Conservation (phyloP, 2,329 filamentous ascomycete genomes). For the Monilinia aucupariae region DNA sequence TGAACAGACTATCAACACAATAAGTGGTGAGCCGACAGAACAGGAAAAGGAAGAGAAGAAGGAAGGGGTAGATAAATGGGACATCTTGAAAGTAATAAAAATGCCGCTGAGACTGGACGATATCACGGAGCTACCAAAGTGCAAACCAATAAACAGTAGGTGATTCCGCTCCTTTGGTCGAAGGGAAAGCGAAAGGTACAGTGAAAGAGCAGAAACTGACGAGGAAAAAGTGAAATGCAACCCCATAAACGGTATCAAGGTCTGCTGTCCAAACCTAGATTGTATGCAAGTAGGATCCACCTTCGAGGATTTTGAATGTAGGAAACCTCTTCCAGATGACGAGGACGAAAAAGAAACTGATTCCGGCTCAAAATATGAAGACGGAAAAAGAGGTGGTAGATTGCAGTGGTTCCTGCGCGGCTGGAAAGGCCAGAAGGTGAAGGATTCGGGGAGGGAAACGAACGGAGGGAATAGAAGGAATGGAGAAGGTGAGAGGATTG, state of each 20-base stretch:
- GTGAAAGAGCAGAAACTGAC: background rate
- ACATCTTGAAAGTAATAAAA: background rate
- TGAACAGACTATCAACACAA: background rate
- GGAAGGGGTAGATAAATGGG: background rate
- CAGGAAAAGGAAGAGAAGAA: background rate
- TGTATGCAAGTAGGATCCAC: background rate
- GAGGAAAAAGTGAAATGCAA: background rate
- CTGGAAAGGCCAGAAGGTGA: background rate
- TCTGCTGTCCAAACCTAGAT: background rate
- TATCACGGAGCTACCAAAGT: slow-evolving; percentile 1
- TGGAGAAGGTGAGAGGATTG: background rate
- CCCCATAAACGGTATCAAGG: background rate
- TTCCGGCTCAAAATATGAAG: background rate
- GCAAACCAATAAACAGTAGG: background rate
- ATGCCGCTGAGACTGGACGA: slow-evolving; percentile 4
- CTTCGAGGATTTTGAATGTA: background rate
- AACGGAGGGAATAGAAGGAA: background rate
- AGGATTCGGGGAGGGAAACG: background rate
- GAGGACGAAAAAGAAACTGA: background rate
- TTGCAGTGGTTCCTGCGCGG: background rate
- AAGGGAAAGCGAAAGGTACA: background rate
- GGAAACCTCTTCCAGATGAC: background rate
- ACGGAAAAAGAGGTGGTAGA: background rate
- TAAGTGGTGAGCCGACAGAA: background rate
- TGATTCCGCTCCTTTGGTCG: background rate